These are phyloP conservation scores for Sonneratia alba DNA, from an alignment of 345 rosid genomes.

Conservation along the genomic window DNA sequence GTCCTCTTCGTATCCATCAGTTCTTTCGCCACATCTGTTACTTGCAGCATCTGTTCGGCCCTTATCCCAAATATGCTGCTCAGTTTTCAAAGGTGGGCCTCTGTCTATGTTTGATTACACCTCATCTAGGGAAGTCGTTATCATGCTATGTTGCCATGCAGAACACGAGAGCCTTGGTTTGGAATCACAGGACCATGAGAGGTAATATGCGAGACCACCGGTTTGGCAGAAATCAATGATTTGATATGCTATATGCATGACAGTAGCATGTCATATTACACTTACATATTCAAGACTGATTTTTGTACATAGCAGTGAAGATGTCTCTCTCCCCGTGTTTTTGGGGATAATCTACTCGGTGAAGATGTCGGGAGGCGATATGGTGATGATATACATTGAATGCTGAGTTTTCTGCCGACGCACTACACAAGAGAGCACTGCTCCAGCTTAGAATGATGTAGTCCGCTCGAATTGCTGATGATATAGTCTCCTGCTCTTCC, in stretches of 20 bases:
- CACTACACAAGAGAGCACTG: conserved; percentile 48
- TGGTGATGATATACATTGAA: too few species aligned
- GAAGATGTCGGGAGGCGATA: too few species aligned
- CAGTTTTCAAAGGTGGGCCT: too few species aligned
- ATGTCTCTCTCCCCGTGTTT: too few species aligned
- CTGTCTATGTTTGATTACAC: background rate
- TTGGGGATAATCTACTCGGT: too few species aligned
- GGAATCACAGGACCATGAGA: background rate
- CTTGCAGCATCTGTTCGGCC: too few species aligned
- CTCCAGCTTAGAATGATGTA: conserved; percentile 61
- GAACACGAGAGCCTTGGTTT: too few species aligned
- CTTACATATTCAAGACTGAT: background rate
- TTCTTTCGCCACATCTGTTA: background rate
- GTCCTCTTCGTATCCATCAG: background rate
- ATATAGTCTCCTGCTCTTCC: conserved; percentile 36
- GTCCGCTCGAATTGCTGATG: conserved; percentile 52
- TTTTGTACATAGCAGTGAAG: conserved; percentile 38
- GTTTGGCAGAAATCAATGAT: background rate
- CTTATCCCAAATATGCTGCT: background rate
- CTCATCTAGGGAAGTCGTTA: background rate
- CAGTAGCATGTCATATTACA: background rate
- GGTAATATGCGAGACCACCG: background rate
- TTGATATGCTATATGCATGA: background rate
- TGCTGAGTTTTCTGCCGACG: too few species aligned
- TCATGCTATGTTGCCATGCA: background rate